Percentiles rank a stretch among this genome's conserved stretches.
Evolutionary conservation across 2,329 filamentous ascomycete genomes (phyloP).

Genomic region (Pestalotiopsis fici): DNA sequence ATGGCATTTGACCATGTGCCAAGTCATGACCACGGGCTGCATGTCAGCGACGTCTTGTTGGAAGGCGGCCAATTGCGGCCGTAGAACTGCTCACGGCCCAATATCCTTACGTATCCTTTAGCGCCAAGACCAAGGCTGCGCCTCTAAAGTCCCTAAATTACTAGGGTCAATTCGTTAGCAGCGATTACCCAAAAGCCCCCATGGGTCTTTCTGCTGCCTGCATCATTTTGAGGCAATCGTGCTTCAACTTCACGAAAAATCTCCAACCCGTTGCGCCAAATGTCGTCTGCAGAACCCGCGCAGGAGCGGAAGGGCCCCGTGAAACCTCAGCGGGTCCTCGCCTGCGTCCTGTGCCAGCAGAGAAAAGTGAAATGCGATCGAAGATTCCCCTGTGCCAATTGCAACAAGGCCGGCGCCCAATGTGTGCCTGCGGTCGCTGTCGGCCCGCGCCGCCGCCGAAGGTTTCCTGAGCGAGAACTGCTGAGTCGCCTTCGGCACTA

Average conservation of each 20-base stretch:
- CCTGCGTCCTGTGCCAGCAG: slow-evolving; percentile 64
- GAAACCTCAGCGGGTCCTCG: slow-evolving; percentile 32
- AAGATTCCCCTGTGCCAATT: slow-evolving; percentile 57
- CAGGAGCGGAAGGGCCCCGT: background rate
- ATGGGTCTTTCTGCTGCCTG: background rate
- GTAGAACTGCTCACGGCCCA: background rate
- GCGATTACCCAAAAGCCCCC: background rate
- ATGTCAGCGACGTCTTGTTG: background rate
- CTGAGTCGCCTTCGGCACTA: slow-evolving; percentile 58
- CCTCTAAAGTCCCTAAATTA: background rate
- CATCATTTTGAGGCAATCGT: too few relatives aligned
- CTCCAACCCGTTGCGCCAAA: background rate
- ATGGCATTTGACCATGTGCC: background rate
- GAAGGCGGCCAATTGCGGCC: background rate
- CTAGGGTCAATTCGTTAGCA: background rate
- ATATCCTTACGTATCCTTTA: background rate
- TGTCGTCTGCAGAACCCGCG: background rate
- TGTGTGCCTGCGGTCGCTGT: slow-evolving; percentile 44
- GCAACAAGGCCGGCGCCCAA: slow-evolving; percentile 41
- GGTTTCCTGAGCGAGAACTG: slow-evolving; percentile 60
- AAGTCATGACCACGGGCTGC: background rate
- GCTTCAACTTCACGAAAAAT: background rate
- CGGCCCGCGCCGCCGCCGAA: slow-evolving; percentile 37
- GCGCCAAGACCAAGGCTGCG: background rate
- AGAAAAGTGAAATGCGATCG: slow-evolving; percentile 66